These are phyloP conservation scores for Scedosporium apiospermum DNA, from an alignment of 2,329 filamentous ascomycete genomes.

Conservation along the genomic window DNA sequence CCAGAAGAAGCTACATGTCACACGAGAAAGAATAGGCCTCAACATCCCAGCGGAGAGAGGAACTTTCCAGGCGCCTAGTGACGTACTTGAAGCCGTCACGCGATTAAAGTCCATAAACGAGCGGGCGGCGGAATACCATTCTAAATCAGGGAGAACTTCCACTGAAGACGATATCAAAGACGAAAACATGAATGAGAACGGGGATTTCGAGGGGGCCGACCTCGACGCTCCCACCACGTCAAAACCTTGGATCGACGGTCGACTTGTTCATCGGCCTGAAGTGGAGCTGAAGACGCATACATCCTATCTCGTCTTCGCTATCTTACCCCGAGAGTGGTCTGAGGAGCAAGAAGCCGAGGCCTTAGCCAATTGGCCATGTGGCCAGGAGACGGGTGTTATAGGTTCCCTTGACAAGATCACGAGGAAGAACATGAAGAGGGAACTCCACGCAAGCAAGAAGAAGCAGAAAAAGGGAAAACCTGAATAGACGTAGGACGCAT, in stretches of 20 bases:
- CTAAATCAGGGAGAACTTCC: constrained; percentile 16
- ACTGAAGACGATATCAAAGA: constrained; percentile 16
- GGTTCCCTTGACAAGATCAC: constrained; percentile 43
- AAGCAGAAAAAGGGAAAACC: constrained; percentile 23
- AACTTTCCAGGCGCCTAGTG: constrained; percentile 58
- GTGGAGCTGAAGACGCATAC: constrained; percentile 91
- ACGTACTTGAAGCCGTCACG: constrained; percentile 69
- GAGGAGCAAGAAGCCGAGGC: constrained; percentile 69
- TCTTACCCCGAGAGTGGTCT: constrained; percentile 79
- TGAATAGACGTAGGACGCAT: not conserved
- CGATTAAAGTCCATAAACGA: constrained; percentile 66
- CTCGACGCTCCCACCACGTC: constrained; percentile 13
- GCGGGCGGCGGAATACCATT: constrained; percentile 56
- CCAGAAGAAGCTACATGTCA: constrained; percentile 70
- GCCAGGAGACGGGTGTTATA: constrained; percentile 40
- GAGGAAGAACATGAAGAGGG: constrained; percentile 47
- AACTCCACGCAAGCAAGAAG: constrained; percentile 37
- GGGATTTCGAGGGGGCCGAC: constrained; percentile 12
- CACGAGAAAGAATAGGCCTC: constrained; percentile 70
- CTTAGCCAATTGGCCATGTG: constrained; percentile 53
- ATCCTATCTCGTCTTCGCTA: constrained; percentile 90
- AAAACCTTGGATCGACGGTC: constrained; percentile 66
- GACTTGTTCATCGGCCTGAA: constrained; percentile 71
- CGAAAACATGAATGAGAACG: constrained; percentile 12
- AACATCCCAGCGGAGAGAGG: constrained; percentile 57